Evolutionary conservation across 805 yeast species (phyloP), one percentile per base, ranked within the genome.

Genomic region (Kodamaea kaohsiungensis): DNA sequence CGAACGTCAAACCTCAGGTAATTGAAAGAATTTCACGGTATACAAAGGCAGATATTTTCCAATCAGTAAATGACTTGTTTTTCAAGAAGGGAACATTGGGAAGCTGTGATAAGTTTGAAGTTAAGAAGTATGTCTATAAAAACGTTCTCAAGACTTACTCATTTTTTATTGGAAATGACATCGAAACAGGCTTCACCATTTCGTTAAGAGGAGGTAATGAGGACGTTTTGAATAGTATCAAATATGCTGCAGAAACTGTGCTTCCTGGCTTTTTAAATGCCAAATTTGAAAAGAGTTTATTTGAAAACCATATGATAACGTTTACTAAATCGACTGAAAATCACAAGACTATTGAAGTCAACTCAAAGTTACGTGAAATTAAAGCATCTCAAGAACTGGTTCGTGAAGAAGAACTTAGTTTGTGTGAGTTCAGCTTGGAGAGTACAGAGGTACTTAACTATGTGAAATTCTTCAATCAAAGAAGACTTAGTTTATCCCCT

Each of bases 21-120:
- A 80, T 95, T 43, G 88, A 86, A 57, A 77, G 96, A 52, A 79
- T 93, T 3, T 82, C 97, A 0, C 75, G 91, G 52, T 77, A 91
- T 58, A 88, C 97, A 0, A 85, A 83, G 49, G 91, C 96, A 0
- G 97, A 91, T 63, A 85, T 96, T 18, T 88, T 90, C 17, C 84
- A 87, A 17, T 87, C 98, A 0, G 87, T 91, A 51, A 97, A 95
- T 64, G 89, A 88, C 63, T 73, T 95, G 12, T 89, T 95, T 10
- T 79, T 85, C 60, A 83, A 80, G 53, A 75, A 75, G 54, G 78
- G 79, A 1, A 53, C 67, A 0, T 73, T 95, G 49, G 99, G 99
- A 0, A 73, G 75, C 7, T 93, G 98, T 69, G 82, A 78, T 2
- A 68, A 70, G 6, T 87, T 95, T 65, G 90, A 87, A 57, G 89